Evolutionary conservation across 441 rosid genomes (phyloP).

Genomic region (Isatis lusitanica): DNA sequence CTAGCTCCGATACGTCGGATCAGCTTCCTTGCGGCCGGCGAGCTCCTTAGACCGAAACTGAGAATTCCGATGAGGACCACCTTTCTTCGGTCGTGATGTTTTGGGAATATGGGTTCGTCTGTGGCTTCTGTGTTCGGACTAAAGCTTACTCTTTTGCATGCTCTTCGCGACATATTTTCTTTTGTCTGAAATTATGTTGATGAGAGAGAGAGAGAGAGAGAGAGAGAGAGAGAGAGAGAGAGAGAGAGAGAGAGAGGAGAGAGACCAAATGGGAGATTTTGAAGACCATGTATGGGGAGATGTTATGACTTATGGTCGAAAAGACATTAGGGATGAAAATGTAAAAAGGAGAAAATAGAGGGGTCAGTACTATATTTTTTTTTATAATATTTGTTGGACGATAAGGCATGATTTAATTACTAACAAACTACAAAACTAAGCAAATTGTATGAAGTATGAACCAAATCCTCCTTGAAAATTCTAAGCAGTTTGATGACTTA

Average conservation of each 20-base stretch:
- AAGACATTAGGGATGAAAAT: conserved; percentile 9
- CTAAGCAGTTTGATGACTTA: neutral
- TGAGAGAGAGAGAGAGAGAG: conserved; percentile 11
- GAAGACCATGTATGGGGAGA: conserved; percentile 38
- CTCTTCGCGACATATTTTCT: conserved; percentile 47
- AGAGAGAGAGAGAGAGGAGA: neutral
- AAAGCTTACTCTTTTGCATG: conserved; percentile 63
- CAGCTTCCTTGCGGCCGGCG: conserved; percentile 50
- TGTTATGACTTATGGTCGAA: neutral
- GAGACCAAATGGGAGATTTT: neutral
- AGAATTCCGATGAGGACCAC: conserved; percentile 43
- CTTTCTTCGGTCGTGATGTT: conserved; percentile 44
- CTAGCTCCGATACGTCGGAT: conserved; percentile 60
- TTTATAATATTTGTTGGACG: neutral
- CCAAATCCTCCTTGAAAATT: neutral
- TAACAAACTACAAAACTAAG: too few species aligned
- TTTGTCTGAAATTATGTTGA: conserved; percentile 15
- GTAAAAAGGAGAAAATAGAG: conserved; percentile 7
- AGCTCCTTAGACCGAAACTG: conserved; percentile 45
- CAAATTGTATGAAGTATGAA: neutral
- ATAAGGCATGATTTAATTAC: too few species aligned
- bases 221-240: neutral
- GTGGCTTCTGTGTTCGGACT: conserved; percentile 55
- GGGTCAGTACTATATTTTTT: neutral
- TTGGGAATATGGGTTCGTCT: conserved; percentile 41